These are phyloP conservation scores for Kluyveromyces nonfermentans DNA, from an alignment of 805 yeast genomes.

Conservation along the genomic window DNA sequence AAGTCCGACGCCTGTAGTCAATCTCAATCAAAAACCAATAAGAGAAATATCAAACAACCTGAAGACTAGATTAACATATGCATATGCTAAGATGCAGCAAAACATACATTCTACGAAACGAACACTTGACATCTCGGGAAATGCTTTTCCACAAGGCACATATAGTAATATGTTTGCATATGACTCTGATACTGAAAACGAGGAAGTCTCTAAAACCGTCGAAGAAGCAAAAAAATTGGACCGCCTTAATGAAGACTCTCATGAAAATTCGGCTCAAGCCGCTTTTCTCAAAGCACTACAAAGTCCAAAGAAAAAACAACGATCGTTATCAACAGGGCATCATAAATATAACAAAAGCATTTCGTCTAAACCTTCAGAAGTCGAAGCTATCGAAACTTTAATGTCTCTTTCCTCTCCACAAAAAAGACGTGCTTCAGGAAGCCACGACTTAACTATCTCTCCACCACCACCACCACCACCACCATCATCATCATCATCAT, in stretches of 20 bases:
- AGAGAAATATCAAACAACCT: slow-evolving; percentile 33
- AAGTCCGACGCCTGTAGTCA: slow-evolving; percentile 17
- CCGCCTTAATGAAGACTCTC: slow-evolving; percentile 9
- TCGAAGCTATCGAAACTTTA: slow-evolving; percentile 33
- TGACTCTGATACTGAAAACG: slow-evolving; percentile 22
- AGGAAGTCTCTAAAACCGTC: slow-evolving; percentile 3
- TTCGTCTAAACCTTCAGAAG: slow-evolving; percentile 25
- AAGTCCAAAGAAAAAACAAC: slow-evolving; percentile 24
- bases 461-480: slow-evolving; percentile 7
- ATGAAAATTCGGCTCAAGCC: slow-evolving; percentile 31
- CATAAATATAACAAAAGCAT: not conserved
- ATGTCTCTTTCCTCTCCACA: slow-evolving; percentile 35
- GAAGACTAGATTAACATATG: slow-evolving; percentile 34
- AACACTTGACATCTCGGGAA: slow-evolving; percentile 23
- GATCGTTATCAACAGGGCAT: slow-evolving; percentile 3
- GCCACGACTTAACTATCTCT: slow-evolving; percentile 3
- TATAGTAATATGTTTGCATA: slow-evolving; percentile 8
- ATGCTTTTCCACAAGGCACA: slow-evolving; percentile 8
- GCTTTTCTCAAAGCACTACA: slow-evolving; percentile 34
- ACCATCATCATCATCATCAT: not conserved
- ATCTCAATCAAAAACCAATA: slow-evolving; percentile 29
- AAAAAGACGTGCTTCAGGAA: slow-evolving; percentile 13
- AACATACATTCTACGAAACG: slow-evolving; percentile 18
- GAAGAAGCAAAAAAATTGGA: slow-evolving; percentile 1
- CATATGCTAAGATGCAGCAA: slow-evolving; percentile 31